Percentiles rank a stretch among this genome's conserved stretches.
These are phyloP conservation scores for Penicillium digitatum DNA, from an alignment of 2,329 filamentous ascomycete species.

Conservation along the genomic window DNA sequence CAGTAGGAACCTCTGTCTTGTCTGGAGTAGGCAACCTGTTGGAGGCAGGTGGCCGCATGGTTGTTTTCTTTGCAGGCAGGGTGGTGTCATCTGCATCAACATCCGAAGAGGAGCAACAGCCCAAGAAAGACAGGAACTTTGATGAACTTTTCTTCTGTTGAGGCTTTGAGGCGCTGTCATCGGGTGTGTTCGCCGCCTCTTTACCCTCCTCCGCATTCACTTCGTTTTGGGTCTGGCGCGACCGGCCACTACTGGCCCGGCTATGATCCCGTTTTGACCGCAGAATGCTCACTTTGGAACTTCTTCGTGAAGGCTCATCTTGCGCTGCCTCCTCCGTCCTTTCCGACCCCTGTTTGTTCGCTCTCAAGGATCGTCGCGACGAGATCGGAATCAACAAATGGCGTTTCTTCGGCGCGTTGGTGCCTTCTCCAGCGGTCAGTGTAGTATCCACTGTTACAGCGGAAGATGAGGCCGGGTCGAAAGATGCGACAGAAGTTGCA, in stretches of 20 bases:
- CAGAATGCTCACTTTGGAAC: slow-evolving; percentile 63
- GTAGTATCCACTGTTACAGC: slow-evolving; percentile 6
- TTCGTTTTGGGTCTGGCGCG: slow-evolving; percentile 37
- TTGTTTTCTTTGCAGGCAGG: slow-evolving; percentile 46
- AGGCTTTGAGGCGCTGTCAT: slow-evolving; percentile 32
- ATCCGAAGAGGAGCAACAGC: slow-evolving; percentile 47
- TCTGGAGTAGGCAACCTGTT: slow-evolving; percentile 39
- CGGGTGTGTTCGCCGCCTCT: slow-evolving; percentile 27
- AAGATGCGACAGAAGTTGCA: slow-evolving; percentile 17
- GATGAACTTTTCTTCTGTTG: slow-evolving; percentile 43
- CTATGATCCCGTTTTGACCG: slow-evolving; percentile 64
- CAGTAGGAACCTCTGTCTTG: slow-evolving; percentile 38
- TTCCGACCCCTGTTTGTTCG: slow-evolving; percentile 35
- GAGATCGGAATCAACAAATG: slow-evolving; percentile 37
- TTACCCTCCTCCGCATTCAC: slow-evolving; percentile 34
- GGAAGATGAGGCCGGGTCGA: slow-evolving; percentile 15
- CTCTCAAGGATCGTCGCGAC: slow-evolving; percentile 39
- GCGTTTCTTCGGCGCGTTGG: slow-evolving; percentile 35
- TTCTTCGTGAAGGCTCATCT: slow-evolving; percentile 51
- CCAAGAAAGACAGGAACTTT: slow-evolving; percentile 45
- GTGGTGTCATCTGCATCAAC: slow-evolving; percentile 44
- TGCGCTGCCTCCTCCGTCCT: slow-evolving; percentile 31
- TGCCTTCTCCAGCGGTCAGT: slow-evolving; percentile 13
- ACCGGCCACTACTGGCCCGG: slow-evolving; percentile 55
- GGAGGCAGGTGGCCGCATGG: slow-evolving; percentile 37